These are phyloP conservation scores for Chlorella ohadii DNA, from an alignment of 139 green algal genomes.

Conservation along the genomic window DNA sequence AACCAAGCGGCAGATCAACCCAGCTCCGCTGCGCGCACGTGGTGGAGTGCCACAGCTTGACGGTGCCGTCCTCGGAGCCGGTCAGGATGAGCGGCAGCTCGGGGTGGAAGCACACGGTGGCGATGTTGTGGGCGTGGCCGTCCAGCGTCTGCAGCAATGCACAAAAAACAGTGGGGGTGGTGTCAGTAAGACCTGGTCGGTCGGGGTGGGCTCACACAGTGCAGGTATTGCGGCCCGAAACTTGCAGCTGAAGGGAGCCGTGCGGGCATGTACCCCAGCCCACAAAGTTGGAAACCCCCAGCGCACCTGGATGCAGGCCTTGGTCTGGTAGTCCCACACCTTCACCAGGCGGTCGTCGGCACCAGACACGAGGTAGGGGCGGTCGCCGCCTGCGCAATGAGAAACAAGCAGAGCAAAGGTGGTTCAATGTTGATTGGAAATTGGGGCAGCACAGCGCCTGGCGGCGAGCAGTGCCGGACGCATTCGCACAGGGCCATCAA, in stretches of 20 bases:
- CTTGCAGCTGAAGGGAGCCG: too few species aligned
- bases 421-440: neutral
- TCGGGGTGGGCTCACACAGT: too few species aligned
- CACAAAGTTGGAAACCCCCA: too few species aligned
- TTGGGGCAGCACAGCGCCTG: too few species aligned
- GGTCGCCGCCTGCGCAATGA: conserved; percentile 78
- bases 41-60: conserved; percentile 97
- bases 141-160: conserved; percentile 6
- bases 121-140: conserved; percentile 88
- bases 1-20: too few species aligned
- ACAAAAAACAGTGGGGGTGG: neutral
- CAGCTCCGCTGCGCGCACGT: conserved; percentile 71
- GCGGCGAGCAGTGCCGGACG: too few species aligned
- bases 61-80: conserved; percentile 94
- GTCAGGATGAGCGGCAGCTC: conserved; percentile 98
- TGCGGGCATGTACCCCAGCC: too few species aligned
- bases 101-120: conserved; percentile 95
- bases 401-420: neutral
- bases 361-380: conserved; percentile 96
- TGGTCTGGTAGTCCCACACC: conserved; percentile 99
- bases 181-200: too few species aligned
- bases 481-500: too few species aligned
- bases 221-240: too few species aligned
- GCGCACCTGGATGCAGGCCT: conserved; percentile 91
- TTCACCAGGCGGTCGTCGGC: conserved; percentile 91